Percentiles rank a stretch among this genome's conserved stretches.
Evolutionary conservation across 2,329 filamentous ascomycete genomes (phyloP).

Genomic region (Rutstroemia sp.): DNA sequence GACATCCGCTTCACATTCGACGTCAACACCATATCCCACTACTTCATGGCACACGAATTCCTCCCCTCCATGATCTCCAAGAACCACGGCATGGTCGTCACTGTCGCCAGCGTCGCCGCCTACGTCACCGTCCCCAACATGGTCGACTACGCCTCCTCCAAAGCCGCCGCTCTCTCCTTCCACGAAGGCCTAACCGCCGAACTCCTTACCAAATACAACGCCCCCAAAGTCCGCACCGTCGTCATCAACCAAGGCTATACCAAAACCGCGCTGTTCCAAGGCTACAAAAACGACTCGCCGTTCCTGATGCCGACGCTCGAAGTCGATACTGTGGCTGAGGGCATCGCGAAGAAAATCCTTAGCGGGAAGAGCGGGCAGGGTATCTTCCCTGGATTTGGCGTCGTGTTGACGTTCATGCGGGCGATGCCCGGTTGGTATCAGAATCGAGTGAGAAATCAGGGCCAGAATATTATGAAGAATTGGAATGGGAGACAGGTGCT

Average conservation of each 20-base stretch:
- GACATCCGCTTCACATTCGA: slow-evolving; percentile 62
- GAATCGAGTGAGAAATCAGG: slow-evolving; percentile 40
- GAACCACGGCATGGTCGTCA: slow-evolving; percentile 69
- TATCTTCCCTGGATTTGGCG: slow-evolving; percentile 41
- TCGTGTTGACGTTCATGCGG: slow-evolving; percentile 37
- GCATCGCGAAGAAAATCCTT: slow-evolving; percentile 52
- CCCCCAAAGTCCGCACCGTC: slow-evolving; percentile 58
- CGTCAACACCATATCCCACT: slow-evolving; percentile 63
- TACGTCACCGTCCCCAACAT: slow-evolving; percentile 54
- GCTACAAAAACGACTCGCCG: slow-evolving; percentile 42
- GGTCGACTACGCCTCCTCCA: slow-evolving; percentile 61
- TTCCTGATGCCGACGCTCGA: slow-evolving; percentile 48
- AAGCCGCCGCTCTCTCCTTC: slow-evolving; percentile 59
- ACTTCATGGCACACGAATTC: slow-evolving; percentile 59
- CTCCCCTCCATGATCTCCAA: slow-evolving; percentile 54
- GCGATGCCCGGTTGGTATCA: slow-evolving; percentile 58
- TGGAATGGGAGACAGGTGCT: slow-evolving; percentile 29
- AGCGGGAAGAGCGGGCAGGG: slow-evolving; percentile 50
- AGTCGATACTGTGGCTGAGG: slow-evolving; percentile 57
- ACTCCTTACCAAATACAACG: slow-evolving; percentile 51
- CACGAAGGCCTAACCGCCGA: slow-evolving; percentile 59
- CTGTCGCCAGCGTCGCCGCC: slow-evolving; percentile 56
- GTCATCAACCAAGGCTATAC: slow-evolving; percentile 57
- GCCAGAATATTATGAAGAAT: slow-evolving; percentile 22
- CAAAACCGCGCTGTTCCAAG: slow-evolving; percentile 52